A percentile compares a stretch with the other conserved stretches of the same genome.
Conservation (phyloP, 768 basidiomycete species). For the Pleurotus pulmonarius region DNA sequence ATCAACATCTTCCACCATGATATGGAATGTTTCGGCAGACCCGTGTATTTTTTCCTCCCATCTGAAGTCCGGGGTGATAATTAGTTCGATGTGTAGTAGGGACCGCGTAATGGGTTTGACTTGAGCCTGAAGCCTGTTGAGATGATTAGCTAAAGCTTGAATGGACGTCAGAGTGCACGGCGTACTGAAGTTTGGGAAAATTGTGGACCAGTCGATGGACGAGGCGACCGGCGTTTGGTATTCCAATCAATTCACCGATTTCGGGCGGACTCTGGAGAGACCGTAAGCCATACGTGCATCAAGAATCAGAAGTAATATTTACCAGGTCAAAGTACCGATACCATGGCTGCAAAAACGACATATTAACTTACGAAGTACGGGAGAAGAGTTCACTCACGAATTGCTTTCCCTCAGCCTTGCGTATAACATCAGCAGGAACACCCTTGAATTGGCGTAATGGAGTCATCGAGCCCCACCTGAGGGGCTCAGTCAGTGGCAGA, state of each 20-base stretch:
- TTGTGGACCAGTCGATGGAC: constrained; percentile 92
- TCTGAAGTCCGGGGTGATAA: constrained; percentile 95
- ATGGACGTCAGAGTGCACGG: constrained; percentile 6
- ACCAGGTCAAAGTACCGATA: constrained; percentile 93
- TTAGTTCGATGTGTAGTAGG: constrained; percentile 86
- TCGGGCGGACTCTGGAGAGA: constrained; percentile 68
- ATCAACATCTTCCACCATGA: constrained; percentile 95
- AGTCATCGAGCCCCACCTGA: constrained; percentile 97
- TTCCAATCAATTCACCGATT: constrained; percentile 91
- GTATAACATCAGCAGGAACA: constrained; percentile 78
- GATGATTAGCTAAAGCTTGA: no score
- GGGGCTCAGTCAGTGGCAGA: background rate
- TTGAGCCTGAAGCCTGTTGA: constrained; percentile 78
- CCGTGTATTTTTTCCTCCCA: constrained; percentile 98
- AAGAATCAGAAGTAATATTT: constrained; percentile 11
- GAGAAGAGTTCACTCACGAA: constrained; percentile 51
- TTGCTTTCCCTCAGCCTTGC: constrained; percentile 95
- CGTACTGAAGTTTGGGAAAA: constrained; percentile 92
- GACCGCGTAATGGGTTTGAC: constrained; percentile 96
- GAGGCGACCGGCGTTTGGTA: constrained; percentile 88
- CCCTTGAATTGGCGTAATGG: constrained; percentile 95
- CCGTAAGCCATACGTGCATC: background rate
- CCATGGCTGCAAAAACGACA: constrained; percentile 61
- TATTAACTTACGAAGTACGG: background rate
- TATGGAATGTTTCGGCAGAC: constrained; percentile 83